Evolutionary conservation across 2,329 filamentous ascomycete genomes (phyloP).

Genomic region (Phoma sp.): DNA sequence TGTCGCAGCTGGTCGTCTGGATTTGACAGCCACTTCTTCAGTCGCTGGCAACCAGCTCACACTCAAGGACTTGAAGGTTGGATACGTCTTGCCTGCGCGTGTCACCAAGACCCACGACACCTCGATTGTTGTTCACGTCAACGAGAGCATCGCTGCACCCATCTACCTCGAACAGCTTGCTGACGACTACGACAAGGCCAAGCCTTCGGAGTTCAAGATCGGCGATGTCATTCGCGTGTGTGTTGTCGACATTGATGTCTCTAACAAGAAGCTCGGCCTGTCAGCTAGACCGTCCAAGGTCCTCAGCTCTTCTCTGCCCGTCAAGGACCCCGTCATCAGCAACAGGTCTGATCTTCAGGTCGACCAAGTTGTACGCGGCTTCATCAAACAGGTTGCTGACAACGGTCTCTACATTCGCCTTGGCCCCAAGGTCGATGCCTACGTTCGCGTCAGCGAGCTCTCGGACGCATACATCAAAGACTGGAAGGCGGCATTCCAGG

Average conservation of each 20-base stretch:
- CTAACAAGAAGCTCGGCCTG: constrained; percentile 83
- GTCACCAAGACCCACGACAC: constrained; percentile 86
- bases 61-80: constrained; percentile 74
- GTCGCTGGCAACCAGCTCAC: constrained; percentile 63
- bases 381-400: constrained; percentile 87
- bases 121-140: constrained; percentile 83
- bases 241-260: constrained; percentile 76
- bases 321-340: constrained; percentile 81
- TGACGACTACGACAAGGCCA: constrained; percentile 84
- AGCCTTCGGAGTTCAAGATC: constrained; percentile 76
- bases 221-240: constrained; percentile 90
- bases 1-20: constrained; percentile 73
- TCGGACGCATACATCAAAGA: constrained; percentile 93
- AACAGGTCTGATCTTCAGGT: constrained; percentile 72
- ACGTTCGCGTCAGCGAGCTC: constrained; percentile 85
- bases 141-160: constrained; percentile 77
- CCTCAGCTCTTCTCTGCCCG: constrained; percentile 79
- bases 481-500: constrained; percentile 87
- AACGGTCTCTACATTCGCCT: constrained; percentile 88
- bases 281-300: constrained; percentile 88
- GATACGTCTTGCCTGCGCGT: constrained; percentile 81
- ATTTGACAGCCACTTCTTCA: constrained; percentile 78
- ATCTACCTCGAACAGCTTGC: constrained; percentile 82
- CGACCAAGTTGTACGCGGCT: constrained; percentile 85
- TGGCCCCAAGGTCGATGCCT: constrained; percentile 79